Evolutionary conservation across 164 flowering plant species (phyloP).

Genomic region (Vitis labrusca): DNA sequence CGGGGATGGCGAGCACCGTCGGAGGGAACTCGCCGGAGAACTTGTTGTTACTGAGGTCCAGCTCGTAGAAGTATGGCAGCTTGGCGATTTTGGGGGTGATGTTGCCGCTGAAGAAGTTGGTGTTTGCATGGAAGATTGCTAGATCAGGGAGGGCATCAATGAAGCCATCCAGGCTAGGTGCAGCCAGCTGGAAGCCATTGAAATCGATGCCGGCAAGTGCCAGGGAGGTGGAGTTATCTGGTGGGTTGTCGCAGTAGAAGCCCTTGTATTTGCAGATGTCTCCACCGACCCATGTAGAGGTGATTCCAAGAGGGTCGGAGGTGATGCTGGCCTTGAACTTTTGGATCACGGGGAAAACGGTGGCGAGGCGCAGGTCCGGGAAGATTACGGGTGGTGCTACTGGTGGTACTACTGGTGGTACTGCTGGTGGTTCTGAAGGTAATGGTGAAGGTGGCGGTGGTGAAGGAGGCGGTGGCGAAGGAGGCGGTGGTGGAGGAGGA

Average conservation of each 20-base stretch:
- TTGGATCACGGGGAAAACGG: slow-evolving; percentile 49
- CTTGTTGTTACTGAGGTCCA: slow-evolving; percentile 38
- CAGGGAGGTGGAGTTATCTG: slow-evolving; percentile 29
- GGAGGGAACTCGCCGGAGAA: slow-evolving; percentile 26
- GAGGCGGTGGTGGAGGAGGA: too few species aligned
- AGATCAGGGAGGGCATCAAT: slow-evolving; percentile 33
- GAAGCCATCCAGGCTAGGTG: slow-evolving; percentile 30
- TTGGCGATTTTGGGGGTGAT: slow-evolving; percentile 19
- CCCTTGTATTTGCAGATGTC: slow-evolving; percentile 63
- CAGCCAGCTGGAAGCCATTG: slow-evolving; percentile 32
- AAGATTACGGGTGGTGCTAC: slow-evolving; percentile 22
- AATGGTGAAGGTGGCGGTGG: slow-evolving; percentile 1
- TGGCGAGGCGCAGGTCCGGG: slow-evolving; percentile 32
- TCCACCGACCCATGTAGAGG: slow-evolving; percentile 54
- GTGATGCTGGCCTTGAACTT: slow-evolving; percentile 44
- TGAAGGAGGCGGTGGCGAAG: too few species aligned
- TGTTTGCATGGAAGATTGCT: slow-evolving; percentile 37
- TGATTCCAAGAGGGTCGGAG: slow-evolving; percentile 40
- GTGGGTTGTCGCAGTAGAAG: slow-evolving; percentile 51
- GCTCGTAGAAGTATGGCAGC: slow-evolving; percentile 29
- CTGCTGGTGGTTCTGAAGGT: too few species aligned
- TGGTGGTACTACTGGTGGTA: too few species aligned
- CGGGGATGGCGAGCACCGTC: slow-evolving; percentile 3
- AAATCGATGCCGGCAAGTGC: slow-evolving; percentile 34
- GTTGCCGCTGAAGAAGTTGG: slow-evolving; percentile 35